Evolutionary conservation across 345 rosid genomes (phyloP).

Genomic region (Populus nigra): DNA sequence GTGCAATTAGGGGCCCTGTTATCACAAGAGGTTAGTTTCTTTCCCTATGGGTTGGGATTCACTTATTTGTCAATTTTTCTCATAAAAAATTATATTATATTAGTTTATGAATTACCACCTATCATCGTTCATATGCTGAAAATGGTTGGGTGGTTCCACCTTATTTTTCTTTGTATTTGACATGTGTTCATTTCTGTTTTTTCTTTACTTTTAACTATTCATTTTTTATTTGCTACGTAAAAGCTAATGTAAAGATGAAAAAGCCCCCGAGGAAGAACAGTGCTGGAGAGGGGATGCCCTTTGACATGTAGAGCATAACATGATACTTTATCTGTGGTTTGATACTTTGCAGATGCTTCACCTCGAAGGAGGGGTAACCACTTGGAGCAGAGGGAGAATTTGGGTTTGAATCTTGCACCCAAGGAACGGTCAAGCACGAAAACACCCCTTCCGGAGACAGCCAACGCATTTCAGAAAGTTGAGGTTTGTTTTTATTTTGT

Average conservation of each 20-base stretch:
- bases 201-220: neutral
- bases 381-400: constrained; percentile 76
- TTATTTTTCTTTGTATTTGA: neutral
- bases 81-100: neutral
- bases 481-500: constrained; percentile 52
- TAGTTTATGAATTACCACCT: neutral
- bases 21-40: constrained; percentile 55
- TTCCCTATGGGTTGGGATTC: neutral
- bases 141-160: neutral
- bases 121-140: neutral
- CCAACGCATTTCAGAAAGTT: constrained; percentile 68
- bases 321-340: neutral
- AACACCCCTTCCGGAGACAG: constrained; percentile 49
- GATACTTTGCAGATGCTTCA: constrained; percentile 48
- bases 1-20: constrained; percentile 60
- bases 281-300: neutral
- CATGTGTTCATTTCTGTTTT: neutral
- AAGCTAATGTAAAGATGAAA: neutral
- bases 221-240: neutral
- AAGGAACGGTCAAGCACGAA: constrained; percentile 42
- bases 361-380: constrained; percentile 56
- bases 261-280: neutral
- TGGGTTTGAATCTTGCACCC: constrained; percentile 62
- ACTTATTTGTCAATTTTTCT: neutral
- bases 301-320: neutral